Conservation (phyloP, 2,329 filamentous ascomycete species). For the Coniella lustricola region DNA sequence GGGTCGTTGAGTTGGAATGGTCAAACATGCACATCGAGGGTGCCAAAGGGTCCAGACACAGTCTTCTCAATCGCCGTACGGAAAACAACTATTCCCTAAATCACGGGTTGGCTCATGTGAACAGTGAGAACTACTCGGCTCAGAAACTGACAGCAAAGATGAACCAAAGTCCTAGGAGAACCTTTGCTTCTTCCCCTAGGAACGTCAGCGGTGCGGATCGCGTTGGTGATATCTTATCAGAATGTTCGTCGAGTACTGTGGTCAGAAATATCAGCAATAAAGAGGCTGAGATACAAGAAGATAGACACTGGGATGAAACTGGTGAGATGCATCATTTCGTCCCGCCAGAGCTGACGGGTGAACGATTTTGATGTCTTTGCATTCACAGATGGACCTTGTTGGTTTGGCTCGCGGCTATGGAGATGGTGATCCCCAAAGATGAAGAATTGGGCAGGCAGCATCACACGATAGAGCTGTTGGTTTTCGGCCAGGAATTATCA, state of each 20-base stretch:
- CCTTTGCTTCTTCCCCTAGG: background rate
- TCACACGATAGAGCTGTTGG: too few species aligned
- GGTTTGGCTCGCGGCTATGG: too few species aligned
- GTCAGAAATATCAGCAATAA: slow-evolving; percentile 5
- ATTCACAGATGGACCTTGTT: too few species aligned
- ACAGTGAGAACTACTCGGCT: background rate
- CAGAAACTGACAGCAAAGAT: slow-evolving; percentile 7
- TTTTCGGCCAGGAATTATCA: too few species aligned
- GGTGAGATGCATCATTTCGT: slow-evolving; percentile 2
- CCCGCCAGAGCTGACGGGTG: background rate
- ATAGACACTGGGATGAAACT: slow-evolving; percentile 2
- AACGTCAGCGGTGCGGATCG: background rate
- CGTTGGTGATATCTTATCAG: slow-evolving; percentile 9
- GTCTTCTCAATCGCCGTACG: background rate
- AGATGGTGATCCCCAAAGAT: too few species aligned
- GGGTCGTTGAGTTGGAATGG: slow-evolving; percentile 4
- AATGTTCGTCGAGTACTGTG: slow-evolving; percentile 12
- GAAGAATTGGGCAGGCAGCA: too few species aligned
- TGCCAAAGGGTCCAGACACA: background rate
- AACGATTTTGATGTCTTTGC: background rate
- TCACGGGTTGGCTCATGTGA: slow-evolving; percentile 8
- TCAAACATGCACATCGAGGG: slow-evolving; percentile 1
- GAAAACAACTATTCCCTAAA: slow-evolving; percentile 8
- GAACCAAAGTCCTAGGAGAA: slow-evolving; percentile 10
- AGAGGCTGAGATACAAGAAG: background rate